Conservation (phyloP, 176 grass and related monocot species). For the Canna indica region DNA sequence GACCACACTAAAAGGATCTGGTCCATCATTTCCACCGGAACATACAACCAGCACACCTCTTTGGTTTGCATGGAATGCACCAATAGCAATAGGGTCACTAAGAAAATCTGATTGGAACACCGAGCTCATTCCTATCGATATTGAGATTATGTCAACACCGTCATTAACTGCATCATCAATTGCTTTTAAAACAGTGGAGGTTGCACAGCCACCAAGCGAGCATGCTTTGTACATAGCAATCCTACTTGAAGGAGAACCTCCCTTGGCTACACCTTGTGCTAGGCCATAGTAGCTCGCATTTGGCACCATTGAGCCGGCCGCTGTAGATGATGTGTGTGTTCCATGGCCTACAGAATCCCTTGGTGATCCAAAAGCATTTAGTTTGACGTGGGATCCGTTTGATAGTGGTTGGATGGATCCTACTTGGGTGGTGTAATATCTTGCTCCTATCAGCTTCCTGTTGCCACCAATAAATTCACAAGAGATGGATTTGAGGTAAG, state of each 20-base stretch:
- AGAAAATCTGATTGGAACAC: conserved; percentile 71
- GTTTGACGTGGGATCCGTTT: conserved; percentile 18
- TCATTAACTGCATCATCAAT: conserved; percentile 87
- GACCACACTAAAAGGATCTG: conserved; percentile 69
- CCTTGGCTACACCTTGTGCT: conserved; percentile 54
- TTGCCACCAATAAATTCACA: background rate
- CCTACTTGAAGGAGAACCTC: conserved; percentile 58
- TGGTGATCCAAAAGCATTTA: conserved; percentile 31
- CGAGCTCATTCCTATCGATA: conserved; percentile 89
- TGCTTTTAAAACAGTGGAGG: conserved; percentile 66
- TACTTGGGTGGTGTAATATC: conserved; percentile 50
- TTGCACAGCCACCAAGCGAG: conserved; percentile 71
- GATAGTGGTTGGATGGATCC: conserved; percentile 25
- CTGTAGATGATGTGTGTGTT: conserved; percentile 84
- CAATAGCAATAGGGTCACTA: conserved; percentile 71
- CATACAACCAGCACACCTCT: conserved; percentile 82
- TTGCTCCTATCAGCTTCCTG: conserved; percentile 91
- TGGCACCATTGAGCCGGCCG: conserved; percentile 42
- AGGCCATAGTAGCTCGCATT: conserved; percentile 70
- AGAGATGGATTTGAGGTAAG: background rate
- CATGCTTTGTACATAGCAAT: conserved; percentile 83
- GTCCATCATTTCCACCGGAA: conserved; percentile 90
- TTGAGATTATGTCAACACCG: conserved; percentile 78
- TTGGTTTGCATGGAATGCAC: conserved; percentile 75
- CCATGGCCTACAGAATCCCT: conserved; percentile 72